phyloP scores from a whole-genome alignment of 208 protist genomes.

The Porcisia hertigi region DNA sequence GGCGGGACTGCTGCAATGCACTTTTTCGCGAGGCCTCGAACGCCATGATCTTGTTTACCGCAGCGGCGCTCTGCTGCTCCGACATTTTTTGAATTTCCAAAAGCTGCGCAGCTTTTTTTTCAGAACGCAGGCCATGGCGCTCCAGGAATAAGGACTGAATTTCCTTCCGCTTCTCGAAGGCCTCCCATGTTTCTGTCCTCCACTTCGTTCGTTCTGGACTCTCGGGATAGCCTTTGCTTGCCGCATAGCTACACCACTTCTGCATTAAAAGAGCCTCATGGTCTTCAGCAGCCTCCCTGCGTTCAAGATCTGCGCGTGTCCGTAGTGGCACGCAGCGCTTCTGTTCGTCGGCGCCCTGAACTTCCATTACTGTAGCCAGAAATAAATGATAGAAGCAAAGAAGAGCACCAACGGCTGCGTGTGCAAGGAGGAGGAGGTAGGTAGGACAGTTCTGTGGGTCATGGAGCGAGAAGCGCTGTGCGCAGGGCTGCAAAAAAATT shows the following conservation, averaged over 20 bases:
- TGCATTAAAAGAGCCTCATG: slow-evolving; percentile 65
- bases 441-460: neutral
- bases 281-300: slow-evolving; percentile 60
- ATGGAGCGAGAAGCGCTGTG: neutral
- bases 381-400: neutral
- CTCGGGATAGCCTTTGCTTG: slow-evolving; percentile 29
- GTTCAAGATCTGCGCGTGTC: slow-evolving; percentile 38
- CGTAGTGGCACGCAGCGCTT: neutral
- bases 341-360: neutral
- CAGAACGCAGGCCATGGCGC: slow-evolving; percentile 12
- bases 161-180: slow-evolving; percentile 41
- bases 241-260: slow-evolving; percentile 51
- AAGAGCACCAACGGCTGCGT: neutral
- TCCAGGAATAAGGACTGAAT: slow-evolving; percentile 39
- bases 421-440: neutral
- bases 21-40: slow-evolving; percentile 23
- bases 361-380: neutral
- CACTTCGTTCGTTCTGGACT: slow-evolving; percentile 67
- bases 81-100: slow-evolving; percentile 3
- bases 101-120: slow-evolving; percentile 22
- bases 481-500: neutral
- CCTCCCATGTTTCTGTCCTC: slow-evolving; percentile 83
- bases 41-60: slow-evolving; percentile 45
- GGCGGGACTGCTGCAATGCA: slow-evolving; percentile 27
- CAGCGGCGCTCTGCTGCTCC: slow-evolving; percentile 22